phyloP scores from a whole-genome alignment of 2,329 filamentous ascomycete genomes.

The Aureobasidium sp. region DNA sequence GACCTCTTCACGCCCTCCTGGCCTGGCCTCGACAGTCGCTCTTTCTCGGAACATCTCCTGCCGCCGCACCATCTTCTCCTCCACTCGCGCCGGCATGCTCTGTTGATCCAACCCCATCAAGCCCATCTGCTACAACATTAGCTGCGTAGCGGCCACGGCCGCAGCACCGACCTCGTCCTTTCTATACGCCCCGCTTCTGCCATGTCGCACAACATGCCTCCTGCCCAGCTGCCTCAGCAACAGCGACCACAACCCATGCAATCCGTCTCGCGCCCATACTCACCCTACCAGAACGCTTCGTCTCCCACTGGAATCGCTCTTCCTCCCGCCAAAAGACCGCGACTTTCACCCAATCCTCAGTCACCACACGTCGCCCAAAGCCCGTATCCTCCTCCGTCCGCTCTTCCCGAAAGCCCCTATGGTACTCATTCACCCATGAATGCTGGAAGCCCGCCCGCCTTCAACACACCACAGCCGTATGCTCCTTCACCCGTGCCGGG shows the following conservation, averaged over 20 bases:
- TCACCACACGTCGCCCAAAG: conserved; percentile 37
- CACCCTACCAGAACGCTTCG: conserved; percentile 51
- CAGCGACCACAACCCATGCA: conserved; percentile 21
- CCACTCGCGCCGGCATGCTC: conserved; percentile 4
- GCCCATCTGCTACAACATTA: neutral
- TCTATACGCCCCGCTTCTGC: neutral
- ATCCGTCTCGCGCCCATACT: conserved; percentile 20
- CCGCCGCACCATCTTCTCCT: neutral
- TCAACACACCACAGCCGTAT: conserved; percentile 50
- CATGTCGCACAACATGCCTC: conserved; percentile 20
- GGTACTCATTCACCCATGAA: conserved; percentile 16
- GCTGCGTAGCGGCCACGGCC: conserved; percentile 12
- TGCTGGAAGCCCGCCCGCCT: conserved; percentile 28
- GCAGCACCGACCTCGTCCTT: neutral
- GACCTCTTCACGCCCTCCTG: neutral
- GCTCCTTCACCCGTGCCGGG: conserved; percentile 30
- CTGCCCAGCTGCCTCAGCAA: neutral
- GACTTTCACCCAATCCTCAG: conserved; percentile 60
- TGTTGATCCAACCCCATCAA: neutral
- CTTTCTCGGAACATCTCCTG: neutral
- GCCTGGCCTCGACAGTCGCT: neutral
- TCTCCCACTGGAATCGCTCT: conserved; percentile 52
- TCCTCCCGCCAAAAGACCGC: conserved; percentile 67
- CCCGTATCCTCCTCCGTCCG: conserved; percentile 14
- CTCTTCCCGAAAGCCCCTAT: conserved; percentile 17